Evolutionary conservation across 495 filamentous ascomycete species (phyloP), one percentile per base, ranked within the genome.

Genomic region (Trichocladium antarcticum): DNA sequence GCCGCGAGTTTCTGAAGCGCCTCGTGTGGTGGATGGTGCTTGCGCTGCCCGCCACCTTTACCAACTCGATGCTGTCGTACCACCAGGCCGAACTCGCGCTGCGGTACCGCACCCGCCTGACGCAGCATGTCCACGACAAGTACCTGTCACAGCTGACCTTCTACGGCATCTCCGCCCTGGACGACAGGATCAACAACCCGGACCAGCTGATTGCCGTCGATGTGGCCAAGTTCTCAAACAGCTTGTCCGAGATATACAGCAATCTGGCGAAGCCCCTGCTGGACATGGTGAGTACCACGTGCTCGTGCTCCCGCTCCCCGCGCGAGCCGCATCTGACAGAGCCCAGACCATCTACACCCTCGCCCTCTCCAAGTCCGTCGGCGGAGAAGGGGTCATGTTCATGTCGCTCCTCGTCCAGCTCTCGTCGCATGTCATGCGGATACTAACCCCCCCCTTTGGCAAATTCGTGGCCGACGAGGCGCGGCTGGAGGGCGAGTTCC

Each of bases 1-100:
- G 92, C 16, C 89, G 77, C 66, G 87, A 94, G 45, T 98, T 98
- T 57, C 70, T 97, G 57, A 78, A 79, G 39, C 83, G 87, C 9
- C 77, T 98, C 54, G 79, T 93, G 5, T 97, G 90, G 89, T 98
- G 92, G 92, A 98, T 98, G 92, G 67, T 87, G 54, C 90, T 98
- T 57, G 89, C 92, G 37, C 74, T 98, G n/a, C 92, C 92, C 5
- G 93, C 92, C 15, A 96, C 93, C 0, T 98, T 97, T 56, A 98
- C 92, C 20, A 98, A 98, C 67, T 96, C 92, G 1, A 97, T 97
- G 93, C 74, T 98, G n/a, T 89, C 87, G 5, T 98, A 94, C 60
- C 92, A 98, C 64, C 92, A 98, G 69, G 90, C 89, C 67, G 88
- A 90, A 60, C 80, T 98, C 28, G 83, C 92, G 3, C 73, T 97